Evolutionary conservation across 78 protist species (phyloP).

Genomic region (Capsaspora owczarzaki): DNA sequence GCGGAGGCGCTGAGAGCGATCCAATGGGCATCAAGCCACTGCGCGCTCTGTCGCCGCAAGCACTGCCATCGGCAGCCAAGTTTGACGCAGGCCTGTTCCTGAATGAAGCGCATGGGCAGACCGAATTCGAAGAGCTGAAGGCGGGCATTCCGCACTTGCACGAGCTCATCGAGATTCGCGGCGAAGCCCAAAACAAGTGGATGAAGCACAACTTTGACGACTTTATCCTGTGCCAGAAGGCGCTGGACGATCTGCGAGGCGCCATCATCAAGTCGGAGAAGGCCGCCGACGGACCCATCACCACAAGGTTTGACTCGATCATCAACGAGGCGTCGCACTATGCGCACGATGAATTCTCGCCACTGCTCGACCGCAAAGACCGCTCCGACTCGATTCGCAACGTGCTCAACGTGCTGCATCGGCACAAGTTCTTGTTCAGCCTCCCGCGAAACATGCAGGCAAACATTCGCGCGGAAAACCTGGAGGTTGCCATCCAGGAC

Average conservation of each 20-base stretch:
- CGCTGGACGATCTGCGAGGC: not conserved
- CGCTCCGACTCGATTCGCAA: not conserved
- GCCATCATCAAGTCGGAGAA: not conserved
- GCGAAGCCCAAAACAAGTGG: not conserved
- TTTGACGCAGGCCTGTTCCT: not conserved
- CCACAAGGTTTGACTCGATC: not conserved
- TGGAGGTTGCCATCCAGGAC: not conserved
- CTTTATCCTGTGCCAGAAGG: not conserved
- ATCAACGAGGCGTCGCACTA: not conserved
- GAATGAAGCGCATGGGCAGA: not conserved
- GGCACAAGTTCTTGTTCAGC: not conserved
- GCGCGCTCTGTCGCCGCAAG: too few species aligned
- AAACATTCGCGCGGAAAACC: not conserved
- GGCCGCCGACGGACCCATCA: not conserved
- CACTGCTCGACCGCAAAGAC: not conserved
- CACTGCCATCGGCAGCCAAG: too few species aligned
- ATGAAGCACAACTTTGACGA: not conserved
- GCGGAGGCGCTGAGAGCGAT: too few species aligned
- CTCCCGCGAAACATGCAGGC: not conserved
- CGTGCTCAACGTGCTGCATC: not conserved
- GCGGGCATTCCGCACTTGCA: not conserved
- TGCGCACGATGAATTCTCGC: not conserved
- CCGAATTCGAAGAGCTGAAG: not conserved
- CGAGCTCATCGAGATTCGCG: not conserved
- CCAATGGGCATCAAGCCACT: too few species aligned